Conservation (phyloP, 2,329 filamentous ascomycete species). For the Didymella pinodella region DNA sequence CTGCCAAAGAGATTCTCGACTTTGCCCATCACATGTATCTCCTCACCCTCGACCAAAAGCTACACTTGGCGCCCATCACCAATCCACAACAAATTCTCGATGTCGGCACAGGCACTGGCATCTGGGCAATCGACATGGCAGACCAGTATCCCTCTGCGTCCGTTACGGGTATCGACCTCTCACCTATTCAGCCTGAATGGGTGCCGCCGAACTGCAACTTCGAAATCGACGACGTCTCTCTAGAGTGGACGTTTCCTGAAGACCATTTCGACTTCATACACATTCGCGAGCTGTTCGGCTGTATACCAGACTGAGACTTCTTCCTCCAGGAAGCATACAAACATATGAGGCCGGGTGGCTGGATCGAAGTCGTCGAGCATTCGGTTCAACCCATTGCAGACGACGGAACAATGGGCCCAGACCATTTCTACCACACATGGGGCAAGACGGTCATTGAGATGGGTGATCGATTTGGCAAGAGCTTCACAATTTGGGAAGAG, state of each 20-base stretch:
- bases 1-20: constrained; percentile 54
- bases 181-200: constrained; percentile 59
- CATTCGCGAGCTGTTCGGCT: constrained; percentile 56
- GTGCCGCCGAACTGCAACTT: constrained; percentile 58
- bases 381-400: constrained; percentile 51
- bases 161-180: constrained; percentile 57
- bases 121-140: constrained; percentile 49
- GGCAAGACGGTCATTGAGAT: constrained; percentile 45
- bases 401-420: constrained; percentile 51
- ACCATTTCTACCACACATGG: constrained; percentile 50
- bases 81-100: constrained; percentile 45
- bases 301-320: constrained; percentile 56
- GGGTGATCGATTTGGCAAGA: constrained; percentile 51
- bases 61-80: constrained; percentile 45
- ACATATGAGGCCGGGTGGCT: constrained; percentile 54
- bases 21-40: constrained; percentile 54
- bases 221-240: constrained; percentile 57
- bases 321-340: constrained; percentile 50
- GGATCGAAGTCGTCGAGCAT: constrained; percentile 55
- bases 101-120: constrained; percentile 49
- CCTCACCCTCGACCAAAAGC: constrained; percentile 44
- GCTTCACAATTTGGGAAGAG: constrained; percentile 48
- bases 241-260: constrained; percentile 52
- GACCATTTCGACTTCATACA: constrained; percentile 57
- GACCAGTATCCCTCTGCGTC: constrained; percentile 42